Percentiles rank a stretch among this genome's conserved stretches.
These are phyloP conservation scores for Fusarium duplospermum DNA, from an alignment of 2,329 filamentous ascomycete genomes.

Conservation along the genomic window DNA sequence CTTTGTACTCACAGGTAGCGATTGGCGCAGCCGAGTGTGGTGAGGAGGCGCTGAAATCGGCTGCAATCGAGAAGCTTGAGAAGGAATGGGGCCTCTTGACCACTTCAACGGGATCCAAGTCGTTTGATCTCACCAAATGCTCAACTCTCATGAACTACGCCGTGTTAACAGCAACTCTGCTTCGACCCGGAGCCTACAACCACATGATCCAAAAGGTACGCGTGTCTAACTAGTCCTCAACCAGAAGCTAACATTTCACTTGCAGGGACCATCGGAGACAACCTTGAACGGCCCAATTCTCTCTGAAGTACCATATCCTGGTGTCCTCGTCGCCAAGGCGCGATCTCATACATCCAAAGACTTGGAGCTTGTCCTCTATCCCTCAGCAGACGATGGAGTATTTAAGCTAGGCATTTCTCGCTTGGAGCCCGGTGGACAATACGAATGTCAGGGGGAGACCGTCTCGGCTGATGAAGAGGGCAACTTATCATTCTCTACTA, in stretches of 20 bases:
- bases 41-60: neutral
- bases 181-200: neutral
- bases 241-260: neutral
- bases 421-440: neutral
- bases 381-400: neutral
- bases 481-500: neutral
- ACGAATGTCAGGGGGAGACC: neutral
- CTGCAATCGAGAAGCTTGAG: neutral
- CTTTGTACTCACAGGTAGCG: neutral
- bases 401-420: neutral
- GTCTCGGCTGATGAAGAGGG: neutral
- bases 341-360: neutral
- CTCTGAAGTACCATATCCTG: neutral
- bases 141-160: neutral
- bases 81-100: neutral
- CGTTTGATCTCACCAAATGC: neutral
- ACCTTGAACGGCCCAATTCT: neutral
- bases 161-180: neutral
- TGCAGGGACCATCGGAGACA: neutral
- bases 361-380: neutral
- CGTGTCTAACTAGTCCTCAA: fast-evolving
- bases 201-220: neutral
- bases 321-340: neutral
- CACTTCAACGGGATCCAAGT: neutral
- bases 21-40: neutral